phyloP scores from a whole-genome alignment of 2,329 filamentous ascomycete genomes.

The Ophiosphaerella herpotricha region DNA sequence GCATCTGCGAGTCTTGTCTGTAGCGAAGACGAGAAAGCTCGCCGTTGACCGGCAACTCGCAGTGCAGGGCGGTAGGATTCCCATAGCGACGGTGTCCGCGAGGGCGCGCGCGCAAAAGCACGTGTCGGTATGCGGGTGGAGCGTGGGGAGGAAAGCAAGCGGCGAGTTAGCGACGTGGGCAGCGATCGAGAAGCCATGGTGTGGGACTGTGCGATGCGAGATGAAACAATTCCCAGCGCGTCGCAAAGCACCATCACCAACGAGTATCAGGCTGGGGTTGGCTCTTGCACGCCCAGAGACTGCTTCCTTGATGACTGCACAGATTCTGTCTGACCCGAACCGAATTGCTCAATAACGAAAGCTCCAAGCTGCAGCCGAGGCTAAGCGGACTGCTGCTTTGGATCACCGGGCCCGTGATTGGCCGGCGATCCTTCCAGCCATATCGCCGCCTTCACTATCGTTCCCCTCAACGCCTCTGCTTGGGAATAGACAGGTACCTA shows the following conservation, averaged over 20 bases:
- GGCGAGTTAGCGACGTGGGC: conserved; percentile 32
- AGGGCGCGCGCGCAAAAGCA: conserved; percentile 23
- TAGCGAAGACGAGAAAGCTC: conserved; percentile 41
- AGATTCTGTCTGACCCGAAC: neutral
- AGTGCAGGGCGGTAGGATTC: conserved; percentile 36
- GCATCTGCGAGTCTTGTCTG: conserved; percentile 40
- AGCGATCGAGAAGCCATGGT: conserved; percentile 41
- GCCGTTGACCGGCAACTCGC: conserved; percentile 45
- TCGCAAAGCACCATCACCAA: neutral
- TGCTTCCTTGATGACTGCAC: no score
- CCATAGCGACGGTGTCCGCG: conserved; percentile 18
- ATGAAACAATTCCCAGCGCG: neutral
- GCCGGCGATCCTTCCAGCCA: conserved; percentile 2
- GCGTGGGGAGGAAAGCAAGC: conserved; percentile 28
- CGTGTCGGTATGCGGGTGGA: conserved; percentile 21
- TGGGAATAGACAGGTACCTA: no score
- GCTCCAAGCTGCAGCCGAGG: conserved; percentile 24
- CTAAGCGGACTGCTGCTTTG: conserved; percentile 34
- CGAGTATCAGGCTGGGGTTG: neutral
- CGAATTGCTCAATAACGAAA: conserved; percentile 22
- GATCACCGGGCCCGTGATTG: conserved; percentile 29
- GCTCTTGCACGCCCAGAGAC: neutral
- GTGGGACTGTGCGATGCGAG: conserved; percentile 3
- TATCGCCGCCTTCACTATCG: neutral
- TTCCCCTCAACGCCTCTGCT: no score